phyloP scores from a whole-genome alignment of 148 eudicot species.

The Camellia japonica region DNA sequence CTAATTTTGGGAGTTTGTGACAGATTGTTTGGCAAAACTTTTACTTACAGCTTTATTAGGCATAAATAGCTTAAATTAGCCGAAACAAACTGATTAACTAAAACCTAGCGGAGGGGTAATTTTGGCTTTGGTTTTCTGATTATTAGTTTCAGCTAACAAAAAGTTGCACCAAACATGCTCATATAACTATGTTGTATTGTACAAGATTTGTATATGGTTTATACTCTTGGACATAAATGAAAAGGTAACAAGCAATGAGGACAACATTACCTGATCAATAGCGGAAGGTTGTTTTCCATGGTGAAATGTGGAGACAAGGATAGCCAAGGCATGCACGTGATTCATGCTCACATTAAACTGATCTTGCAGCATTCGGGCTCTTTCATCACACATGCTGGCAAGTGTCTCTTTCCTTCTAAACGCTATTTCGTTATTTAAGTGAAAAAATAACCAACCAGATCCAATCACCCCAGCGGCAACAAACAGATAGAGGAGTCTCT shows the following conservation, averaged over 20 bases:
- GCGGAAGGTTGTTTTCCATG: slow-evolving; percentile 79
- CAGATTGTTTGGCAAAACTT: no score
- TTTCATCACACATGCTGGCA: slow-evolving; percentile 86
- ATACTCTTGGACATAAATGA: neutral
- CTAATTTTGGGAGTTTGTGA: no score
- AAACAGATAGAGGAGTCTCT: slow-evolving; percentile 37
- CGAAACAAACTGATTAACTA: no score
- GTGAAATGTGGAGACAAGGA: slow-evolving; percentile 85
- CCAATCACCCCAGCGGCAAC: slow-evolving; percentile 34
- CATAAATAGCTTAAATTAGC: no score
- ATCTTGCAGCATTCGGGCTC: slow-evolving; percentile 94
- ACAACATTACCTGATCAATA: slow-evolving; percentile 71
- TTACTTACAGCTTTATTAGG: no score
- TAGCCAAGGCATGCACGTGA: slow-evolving; percentile 89
- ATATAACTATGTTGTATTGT: neutral
- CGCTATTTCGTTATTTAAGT: slow-evolving; percentile 34
- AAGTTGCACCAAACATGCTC: no score
- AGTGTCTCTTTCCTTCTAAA: slow-evolving; percentile 58
- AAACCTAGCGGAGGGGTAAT: no score
- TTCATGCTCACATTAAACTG: slow-evolving; percentile 97
- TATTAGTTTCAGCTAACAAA: no score
- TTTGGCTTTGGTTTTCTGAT: no score
- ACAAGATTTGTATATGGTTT: neutral
- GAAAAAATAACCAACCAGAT: slow-evolving; percentile 41
- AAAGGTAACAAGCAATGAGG: neutral